phyloP scores from a whole-genome alignment of 495 filamentous ascomycete species.

The Daldinia bambusicola region DNA sequence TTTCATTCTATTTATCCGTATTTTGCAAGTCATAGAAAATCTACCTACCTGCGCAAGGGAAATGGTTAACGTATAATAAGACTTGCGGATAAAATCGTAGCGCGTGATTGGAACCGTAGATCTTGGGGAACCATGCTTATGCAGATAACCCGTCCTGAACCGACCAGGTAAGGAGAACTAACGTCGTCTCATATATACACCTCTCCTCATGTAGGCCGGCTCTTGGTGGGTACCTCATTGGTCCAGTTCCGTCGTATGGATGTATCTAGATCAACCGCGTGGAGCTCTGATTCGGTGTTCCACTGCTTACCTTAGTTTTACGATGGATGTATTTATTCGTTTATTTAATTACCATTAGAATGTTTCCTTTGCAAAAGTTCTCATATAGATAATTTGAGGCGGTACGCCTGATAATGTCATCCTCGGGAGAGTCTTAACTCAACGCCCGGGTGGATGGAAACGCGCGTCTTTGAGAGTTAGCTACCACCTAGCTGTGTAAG shows the following conservation, averaged over 20 bases:
- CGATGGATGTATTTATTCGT: background rate
- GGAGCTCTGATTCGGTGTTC: constrained; percentile 34
- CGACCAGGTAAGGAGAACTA: constrained; percentile 35
- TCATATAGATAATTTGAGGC: constrained; percentile 17
- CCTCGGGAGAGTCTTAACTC: constrained; percentile 19
- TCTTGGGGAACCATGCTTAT: constrained; percentile 34
- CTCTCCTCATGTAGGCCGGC: constrained; percentile 14
- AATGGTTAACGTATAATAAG: constrained; percentile 20
- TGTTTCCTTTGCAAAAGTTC: constrained; percentile 11
- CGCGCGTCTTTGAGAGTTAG: constrained; percentile 25
- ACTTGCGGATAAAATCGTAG: constrained; percentile 42
- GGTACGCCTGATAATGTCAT: constrained; percentile 15
- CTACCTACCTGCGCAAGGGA: constrained; percentile 10
- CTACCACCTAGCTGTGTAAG: constrained; percentile 4
- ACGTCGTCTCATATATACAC: constrained; percentile 38
- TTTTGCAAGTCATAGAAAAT: constrained; percentile 18
- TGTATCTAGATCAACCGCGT: constrained; percentile 34
- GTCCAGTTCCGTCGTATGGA: constrained; percentile 29
- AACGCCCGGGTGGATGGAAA: constrained; percentile 29
- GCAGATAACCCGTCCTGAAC: constrained; percentile 16
- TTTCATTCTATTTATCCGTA: constrained; percentile 35
- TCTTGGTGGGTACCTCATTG: constrained; percentile 29
- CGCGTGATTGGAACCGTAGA: constrained; percentile 36
- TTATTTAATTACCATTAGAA: constrained; percentile 11
- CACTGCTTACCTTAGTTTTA: constrained; percentile 16